These are phyloP conservation scores for Mycena vitilis DNA, from an alignment of 768 basidiomycete genomes.

Conservation along the genomic window DNA sequence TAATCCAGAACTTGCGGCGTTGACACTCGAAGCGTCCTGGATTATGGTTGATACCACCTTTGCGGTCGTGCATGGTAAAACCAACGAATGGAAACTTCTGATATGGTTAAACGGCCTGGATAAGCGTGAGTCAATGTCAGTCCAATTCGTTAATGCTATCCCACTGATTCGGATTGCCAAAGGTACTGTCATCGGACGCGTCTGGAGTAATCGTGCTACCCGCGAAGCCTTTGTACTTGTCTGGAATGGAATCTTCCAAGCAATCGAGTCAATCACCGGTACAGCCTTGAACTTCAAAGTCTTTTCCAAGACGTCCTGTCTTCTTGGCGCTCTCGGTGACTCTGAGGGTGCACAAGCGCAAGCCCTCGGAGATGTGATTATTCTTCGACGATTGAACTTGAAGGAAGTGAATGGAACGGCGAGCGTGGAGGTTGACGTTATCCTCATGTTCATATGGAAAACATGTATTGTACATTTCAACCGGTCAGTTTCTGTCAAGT, in stretches of 20 bases:
- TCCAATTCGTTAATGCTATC: too few species aligned
- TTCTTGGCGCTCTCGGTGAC: slow-evolving; percentile 11
- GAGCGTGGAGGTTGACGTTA: not conserved
- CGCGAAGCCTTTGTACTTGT: slow-evolving; percentile 7
- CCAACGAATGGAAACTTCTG: slow-evolving; percentile 25
- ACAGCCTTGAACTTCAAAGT: slow-evolving; percentile 1
- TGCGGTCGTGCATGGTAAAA: slow-evolving; percentile 7
- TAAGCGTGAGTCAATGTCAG: slow-evolving; percentile 1
- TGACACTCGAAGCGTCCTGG: slow-evolving; percentile 8
- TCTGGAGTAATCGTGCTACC: slow-evolving; percentile 6
- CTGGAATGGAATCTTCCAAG: slow-evolving; percentile 12
- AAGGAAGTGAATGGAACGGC: not conserved
- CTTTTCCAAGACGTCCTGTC: not conserved
- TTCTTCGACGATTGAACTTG: not conserved
- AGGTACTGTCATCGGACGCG: slow-evolving; percentile 12
- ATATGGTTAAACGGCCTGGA: slow-evolving; percentile 16
- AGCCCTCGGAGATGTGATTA: slow-evolving; percentile 5
- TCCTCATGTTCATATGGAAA: slow-evolving; percentile 17
- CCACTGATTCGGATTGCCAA: too few species aligned
- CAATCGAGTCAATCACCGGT: not conserved
- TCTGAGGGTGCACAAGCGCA: slow-evolving; percentile 19
- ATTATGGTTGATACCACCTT: slow-evolving; percentile 27
- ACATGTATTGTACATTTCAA: slow-evolving; percentile 18
- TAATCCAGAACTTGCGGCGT: not conserved
- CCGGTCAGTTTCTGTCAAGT: not conserved